Base-by-base conservation (phyloP, 139 green algal genomes). In the Penium margaritaceum region DNA sequence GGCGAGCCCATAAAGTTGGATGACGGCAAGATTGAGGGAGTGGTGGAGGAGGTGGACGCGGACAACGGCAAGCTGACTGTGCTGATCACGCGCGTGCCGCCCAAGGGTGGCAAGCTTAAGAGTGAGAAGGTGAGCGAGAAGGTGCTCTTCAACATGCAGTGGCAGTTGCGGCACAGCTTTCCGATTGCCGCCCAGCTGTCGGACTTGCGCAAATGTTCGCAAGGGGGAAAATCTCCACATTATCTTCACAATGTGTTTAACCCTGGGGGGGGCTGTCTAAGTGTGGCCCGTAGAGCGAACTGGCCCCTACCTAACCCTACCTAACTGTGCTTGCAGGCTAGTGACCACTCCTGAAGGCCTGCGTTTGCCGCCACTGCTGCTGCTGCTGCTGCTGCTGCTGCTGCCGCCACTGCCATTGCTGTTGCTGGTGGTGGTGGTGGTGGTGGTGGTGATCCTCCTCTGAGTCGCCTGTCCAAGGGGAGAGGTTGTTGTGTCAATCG, bases 1-100 rank as follows among this genome's bases (percentile, higher is more conserved):
- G 72, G 72, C 32, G 63, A 79, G 39, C 54, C 72, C 5, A 77
- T 79, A 1, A 75, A 75, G 64, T 38, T 79, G 63, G 72, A 79
- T n/a, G 72, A 79, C 54, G 72, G 72, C 19, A 73, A 74, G 39
- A 77, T 79, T 1, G 64, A 79, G 51, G 72, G 72, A 19, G 46
- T 79, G 32, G 77, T 79, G 7, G 36, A 36, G 51, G 21, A 17
- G 21, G 64, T 77, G 37, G n/a, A 30, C 19, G 24, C 27, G 3
- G 61, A 74, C 7, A 47, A 74, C 35, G 51, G 77, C 3, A 14
- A 27, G 1, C n/a, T n/a, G n/a, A n/a, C n/a, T n/a, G 37, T 79
- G 47, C 32, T 35, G 7, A 32, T 79, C 33, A 67, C 41, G 27
- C 44, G 34, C 17, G 65, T 63, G 29, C 34, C 61, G 27, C 12